These are phyloP conservation scores for Endotrypanum monterogeii DNA, from an alignment of 208 protist genomes.

Conservation along the genomic window DNA sequence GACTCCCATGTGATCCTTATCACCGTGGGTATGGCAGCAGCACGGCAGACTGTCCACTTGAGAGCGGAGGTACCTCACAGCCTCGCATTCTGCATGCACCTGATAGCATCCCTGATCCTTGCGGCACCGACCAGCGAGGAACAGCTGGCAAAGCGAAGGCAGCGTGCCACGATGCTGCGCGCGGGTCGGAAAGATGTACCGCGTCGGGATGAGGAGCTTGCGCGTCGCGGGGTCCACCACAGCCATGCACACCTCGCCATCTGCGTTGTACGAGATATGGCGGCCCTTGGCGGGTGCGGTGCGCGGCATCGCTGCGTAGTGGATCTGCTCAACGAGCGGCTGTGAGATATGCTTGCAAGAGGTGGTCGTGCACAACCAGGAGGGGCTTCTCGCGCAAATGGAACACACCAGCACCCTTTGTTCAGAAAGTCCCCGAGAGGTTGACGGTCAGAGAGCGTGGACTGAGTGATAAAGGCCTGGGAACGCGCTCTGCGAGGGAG, in stretches of 20 bases:
- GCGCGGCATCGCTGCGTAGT: slow-evolving; percentile 17
- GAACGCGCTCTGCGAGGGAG: no score
- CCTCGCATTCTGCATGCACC: slow-evolving; percentile 67
- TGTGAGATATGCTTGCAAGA: neutral
- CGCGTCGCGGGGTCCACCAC: slow-evolving; percentile 79
- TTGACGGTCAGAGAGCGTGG: neutral
- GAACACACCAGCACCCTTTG: neutral
- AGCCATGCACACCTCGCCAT: slow-evolving; percentile 47
- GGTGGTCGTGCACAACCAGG: neutral
- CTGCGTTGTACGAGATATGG: slow-evolving; percentile 39
- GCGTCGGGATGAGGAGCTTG: slow-evolving; percentile 69
- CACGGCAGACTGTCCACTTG: slow-evolving; percentile 63
- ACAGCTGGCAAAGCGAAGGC: slow-evolving; percentile 84
- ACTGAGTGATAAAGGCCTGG: no score
- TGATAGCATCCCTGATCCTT: slow-evolving; percentile 77
- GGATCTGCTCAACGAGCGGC: neutral
- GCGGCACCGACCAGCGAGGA: slow-evolving; percentile 62
- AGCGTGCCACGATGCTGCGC: slow-evolving; percentile 52
- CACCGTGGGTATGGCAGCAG: slow-evolving; percentile 77
- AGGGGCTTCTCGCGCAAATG: neutral
- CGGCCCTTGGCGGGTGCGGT: slow-evolving; percentile 22
- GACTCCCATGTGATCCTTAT: slow-evolving; percentile 51
- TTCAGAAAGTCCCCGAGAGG: neutral
- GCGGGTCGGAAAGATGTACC: slow-evolving; percentile 60
- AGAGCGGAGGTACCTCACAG: slow-evolving; percentile 54